Evolutionary conservation across 345 rosid genomes (phyloP).

Genomic region (Eutrema japonicum): DNA sequence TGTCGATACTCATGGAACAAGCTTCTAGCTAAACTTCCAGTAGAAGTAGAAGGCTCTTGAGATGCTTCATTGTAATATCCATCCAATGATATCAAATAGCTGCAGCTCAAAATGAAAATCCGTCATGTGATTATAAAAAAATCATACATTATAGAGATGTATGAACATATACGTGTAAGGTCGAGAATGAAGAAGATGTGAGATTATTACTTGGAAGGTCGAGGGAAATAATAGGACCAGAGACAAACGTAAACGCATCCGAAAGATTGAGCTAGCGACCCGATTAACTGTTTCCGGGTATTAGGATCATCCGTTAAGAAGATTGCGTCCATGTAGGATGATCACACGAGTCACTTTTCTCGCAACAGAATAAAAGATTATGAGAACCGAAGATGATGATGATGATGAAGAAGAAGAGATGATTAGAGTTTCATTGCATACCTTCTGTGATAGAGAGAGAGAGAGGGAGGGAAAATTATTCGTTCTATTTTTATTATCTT

Average conservation of each 20-base stretch:
- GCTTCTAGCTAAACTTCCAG: slow-evolving; percentile 50
- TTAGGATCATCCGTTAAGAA: slow-evolving; percentile 48
- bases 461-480: slow-evolving; percentile 43
- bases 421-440: neutral
- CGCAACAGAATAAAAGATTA: neutral
- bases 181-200: neutral
- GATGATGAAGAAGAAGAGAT: slow-evolving; percentile 11
- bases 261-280: slow-evolving; percentile 49
- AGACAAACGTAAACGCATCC: slow-evolving; percentile 69
- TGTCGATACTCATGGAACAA: slow-evolving; percentile 58
- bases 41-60: slow-evolving; percentile 51
- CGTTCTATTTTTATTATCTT: slow-evolving; percentile 20
- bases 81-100: slow-evolving; percentile 56
- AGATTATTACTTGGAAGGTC: slow-evolving; percentile 55
- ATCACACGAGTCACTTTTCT: neutral
- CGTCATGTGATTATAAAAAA: neutral
- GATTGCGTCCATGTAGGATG: slow-evolving; percentile 54
- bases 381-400: slow-evolving; percentile 11
- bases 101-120: slow-evolving; percentile 34
- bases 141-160: neutral
- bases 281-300: slow-evolving; percentile 53
- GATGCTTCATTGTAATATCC: slow-evolving; percentile 56
- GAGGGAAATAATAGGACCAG: slow-evolving; percentile 54
- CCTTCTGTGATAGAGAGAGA: slow-evolving; percentile 23
- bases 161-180: slow-evolving; percentile 3